Conservation (phyloP, 2,329 filamentous ascomycete species). For the Atkinsonella hypoxylon region DNA sequence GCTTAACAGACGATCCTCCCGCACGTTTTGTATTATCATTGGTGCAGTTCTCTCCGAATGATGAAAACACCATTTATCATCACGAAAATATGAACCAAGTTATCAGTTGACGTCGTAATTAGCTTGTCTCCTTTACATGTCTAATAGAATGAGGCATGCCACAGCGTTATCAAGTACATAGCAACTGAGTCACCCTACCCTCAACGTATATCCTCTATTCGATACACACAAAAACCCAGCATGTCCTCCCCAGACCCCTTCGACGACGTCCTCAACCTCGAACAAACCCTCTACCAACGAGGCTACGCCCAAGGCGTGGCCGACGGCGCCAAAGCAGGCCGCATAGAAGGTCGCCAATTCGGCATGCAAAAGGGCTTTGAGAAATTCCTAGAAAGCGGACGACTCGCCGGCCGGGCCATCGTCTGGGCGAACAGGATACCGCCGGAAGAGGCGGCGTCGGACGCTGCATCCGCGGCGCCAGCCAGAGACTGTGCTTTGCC, state of each 20-base stretch:
- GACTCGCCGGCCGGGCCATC: constrained; percentile 62
- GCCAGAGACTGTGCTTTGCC: constrained; percentile 19
- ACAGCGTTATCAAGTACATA: not conserved
- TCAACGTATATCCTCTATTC: too few relatives aligned
- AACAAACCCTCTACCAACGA: constrained; percentile 65
- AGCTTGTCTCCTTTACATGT: too few relatives aligned
- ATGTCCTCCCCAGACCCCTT: constrained; percentile 33
- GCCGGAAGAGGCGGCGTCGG: constrained; percentile 5
- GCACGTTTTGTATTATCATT: too few relatives aligned
- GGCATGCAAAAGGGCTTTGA: constrained; percentile 89
- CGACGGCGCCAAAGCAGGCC: constrained; percentile 68
- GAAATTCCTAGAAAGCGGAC: constrained; percentile 74
- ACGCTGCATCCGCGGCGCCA: not conserved
- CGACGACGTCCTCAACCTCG: constrained; percentile 46
- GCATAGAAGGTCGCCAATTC: constrained; percentile 79
- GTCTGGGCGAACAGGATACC: constrained; percentile 71
- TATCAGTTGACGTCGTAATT: too few relatives aligned
- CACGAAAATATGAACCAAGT: too few relatives aligned
- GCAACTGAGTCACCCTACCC: too few relatives aligned
- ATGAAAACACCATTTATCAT: too few relatives aligned
- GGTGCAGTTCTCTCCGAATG: too few relatives aligned
- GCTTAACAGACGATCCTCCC: too few relatives aligned
- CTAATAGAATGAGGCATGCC: not conserved
- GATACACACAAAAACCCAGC: too few relatives aligned
- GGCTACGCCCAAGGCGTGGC: constrained; percentile 64